Evolutionary conservation across 2,329 filamentous ascomycete genomes (phyloP).

Genomic region (Dothideomycetes sp.): DNA sequence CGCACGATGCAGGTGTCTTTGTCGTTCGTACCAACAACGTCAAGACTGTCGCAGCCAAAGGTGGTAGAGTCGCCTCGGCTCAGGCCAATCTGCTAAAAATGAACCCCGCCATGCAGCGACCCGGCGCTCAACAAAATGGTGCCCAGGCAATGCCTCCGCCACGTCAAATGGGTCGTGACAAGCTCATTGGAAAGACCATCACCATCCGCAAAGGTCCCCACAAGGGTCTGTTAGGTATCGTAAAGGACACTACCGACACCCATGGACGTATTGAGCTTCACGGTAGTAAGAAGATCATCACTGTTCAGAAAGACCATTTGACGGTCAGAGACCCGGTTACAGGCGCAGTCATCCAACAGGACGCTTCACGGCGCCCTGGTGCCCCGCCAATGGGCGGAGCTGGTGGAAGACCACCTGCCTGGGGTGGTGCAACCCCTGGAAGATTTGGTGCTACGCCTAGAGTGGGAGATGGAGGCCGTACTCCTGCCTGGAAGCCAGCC

Average conservation of each 20-base stretch:
- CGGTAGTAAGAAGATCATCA: constrained; percentile 86
- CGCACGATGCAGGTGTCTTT: constrained; percentile 83
- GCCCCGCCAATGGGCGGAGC: constrained; percentile 29
- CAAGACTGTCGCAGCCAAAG: constrained; percentile 86
- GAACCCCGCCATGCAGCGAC: constrained; percentile 80
- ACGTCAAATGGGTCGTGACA: constrained; percentile 66
- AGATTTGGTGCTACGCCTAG: constrained; percentile 43
- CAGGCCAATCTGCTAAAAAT: constrained; percentile 78
- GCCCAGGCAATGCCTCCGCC: constrained; percentile 58
- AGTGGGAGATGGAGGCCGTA: constrained; percentile 46
- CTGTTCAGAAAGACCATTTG: constrained; percentile 71
- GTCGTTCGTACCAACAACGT: constrained; percentile 80
- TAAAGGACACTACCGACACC: constrained; percentile 85
- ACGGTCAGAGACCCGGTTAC: constrained; percentile 73
- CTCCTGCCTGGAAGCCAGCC: constrained; percentile 53
- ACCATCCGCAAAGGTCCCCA: constrained; percentile 78
- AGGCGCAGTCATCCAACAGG: constrained; percentile 66
- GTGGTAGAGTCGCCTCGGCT: constrained; percentile 62
- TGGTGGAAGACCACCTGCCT: constrained; percentile 30
- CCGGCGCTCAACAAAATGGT: constrained; percentile 43
- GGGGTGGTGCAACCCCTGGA: constrained; percentile 13
- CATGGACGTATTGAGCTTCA: constrained; percentile 86
- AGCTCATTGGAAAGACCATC: constrained; percentile 82
- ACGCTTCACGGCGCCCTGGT: constrained; percentile 39
- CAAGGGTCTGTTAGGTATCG: constrained; percentile 88